Base-by-base conservation (phyloP, 331 rosid genomes). In the Quercus tomentella region DNA sequence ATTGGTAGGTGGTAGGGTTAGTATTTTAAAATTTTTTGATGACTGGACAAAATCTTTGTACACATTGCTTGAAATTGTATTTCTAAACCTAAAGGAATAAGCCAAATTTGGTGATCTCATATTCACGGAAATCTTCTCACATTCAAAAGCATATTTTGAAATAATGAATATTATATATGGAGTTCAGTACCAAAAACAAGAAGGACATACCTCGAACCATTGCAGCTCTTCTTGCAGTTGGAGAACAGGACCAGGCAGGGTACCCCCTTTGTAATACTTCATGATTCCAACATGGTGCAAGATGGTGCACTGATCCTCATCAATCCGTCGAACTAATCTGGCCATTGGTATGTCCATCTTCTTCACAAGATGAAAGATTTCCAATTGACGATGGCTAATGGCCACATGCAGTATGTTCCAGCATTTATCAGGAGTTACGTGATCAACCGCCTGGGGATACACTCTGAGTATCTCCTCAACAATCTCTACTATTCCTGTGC, bases 341-440 rank as follows among this genome's bases (percentile, higher is more conserved):
- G 2, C 4, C 74, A 76, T 12, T 20, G 31, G 14, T 4, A 65
- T 4, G 2, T 26, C 2, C 73, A 17, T 12, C 1, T 2, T 6
- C 26, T 10, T 1, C 6, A 78, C 35, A 6, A 45, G 49, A 1
- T 56, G 10, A 7, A 82, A 77, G 75, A 86, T 76, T 12, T 80
- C 9, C 21, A n/a, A 7, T 22, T 45, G 82, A 18, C 86, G 84
- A 33, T 86, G 79, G 45, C 23, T 67, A 7, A 86, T 51, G 15
- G 81, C 80, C 26, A 80, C 30, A 69, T 83, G 86, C 23, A 88
- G 78, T 65, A 88, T 73, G 63, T 85, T 88, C 16, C 15, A 16
- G 20, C 37, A 54, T 11, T 54, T 49, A 0, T 73, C 45, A 2
- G 12, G 0, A 12, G 58, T 70, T 4, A 80, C n/a, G 41, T 82